Percentiles rank a stretch among this genome's conserved stretches.
phyloP scores from a whole-genome alignment of 768 basidiomycete genomes.

The Suillus plorans region DNA sequence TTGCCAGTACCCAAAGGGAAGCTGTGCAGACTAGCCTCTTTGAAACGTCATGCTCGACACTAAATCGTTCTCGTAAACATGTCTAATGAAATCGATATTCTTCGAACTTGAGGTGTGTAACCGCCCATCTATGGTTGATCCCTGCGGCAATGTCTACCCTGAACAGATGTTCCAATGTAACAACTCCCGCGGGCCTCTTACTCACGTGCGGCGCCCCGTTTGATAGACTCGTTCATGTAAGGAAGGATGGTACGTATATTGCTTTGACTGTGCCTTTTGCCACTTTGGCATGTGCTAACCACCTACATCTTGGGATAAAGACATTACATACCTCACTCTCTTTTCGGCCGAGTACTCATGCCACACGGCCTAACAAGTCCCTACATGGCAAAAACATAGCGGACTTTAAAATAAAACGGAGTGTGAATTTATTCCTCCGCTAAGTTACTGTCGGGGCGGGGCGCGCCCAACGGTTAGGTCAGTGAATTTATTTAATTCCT shows the following conservation, averaged over 20 bases:
- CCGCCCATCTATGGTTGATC: background rate
- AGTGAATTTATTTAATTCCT: background rate
- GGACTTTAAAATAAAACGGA: background rate
- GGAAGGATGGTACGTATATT: slow-evolving; percentile 4
- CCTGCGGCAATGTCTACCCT: slow-evolving; percentile 2
- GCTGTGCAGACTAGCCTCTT: slow-evolving; percentile 19
- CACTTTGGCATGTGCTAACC: slow-evolving; percentile 4
- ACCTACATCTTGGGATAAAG: background rate
- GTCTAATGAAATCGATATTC: background rate
- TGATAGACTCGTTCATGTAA: slow-evolving; percentile 3
- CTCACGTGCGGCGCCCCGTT: slow-evolving; percentile 4
- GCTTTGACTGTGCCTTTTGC: background rate
- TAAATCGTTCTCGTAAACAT: background rate
- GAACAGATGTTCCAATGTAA: background rate
- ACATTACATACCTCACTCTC: background rate
- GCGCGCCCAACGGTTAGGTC: background rate
- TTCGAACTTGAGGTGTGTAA: background rate
- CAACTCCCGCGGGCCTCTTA: slow-evolving; percentile 3
- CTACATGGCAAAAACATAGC: background rate
- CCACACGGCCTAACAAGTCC: slow-evolving; percentile 1
- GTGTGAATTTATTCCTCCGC: background rate
- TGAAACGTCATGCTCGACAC: slow-evolving; percentile 3
- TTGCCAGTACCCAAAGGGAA: slow-evolving; percentile 7
- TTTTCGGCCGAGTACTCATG: background rate
- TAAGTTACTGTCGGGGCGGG: background rate